A percentile compares a stretch with the other conserved stretches of the same genome.
phyloP scores from a whole-genome alignment of 2,329 filamentous ascomycete genomes.

The Chaetothyriales sp. region DNA sequence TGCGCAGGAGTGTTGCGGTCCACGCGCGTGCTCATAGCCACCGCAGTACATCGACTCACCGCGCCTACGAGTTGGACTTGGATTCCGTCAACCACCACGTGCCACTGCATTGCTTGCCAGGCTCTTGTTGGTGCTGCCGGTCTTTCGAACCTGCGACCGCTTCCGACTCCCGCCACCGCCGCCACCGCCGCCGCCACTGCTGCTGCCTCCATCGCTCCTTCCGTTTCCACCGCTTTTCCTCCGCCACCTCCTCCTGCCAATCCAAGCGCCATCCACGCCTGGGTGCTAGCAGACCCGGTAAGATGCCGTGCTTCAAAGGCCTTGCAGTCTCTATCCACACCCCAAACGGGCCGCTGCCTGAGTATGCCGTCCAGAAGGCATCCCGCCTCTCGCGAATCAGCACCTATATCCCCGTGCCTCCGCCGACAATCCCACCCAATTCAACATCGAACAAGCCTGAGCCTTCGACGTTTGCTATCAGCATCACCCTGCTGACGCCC shows the following conservation, averaged over 20 bases:
- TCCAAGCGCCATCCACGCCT: neutral
- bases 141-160: neutral
- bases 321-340: constrained; percentile 95
- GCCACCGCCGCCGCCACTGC: neutral
- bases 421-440: constrained; percentile 56
- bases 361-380: constrained; percentile 91
- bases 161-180: neutral
- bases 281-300: neutral
- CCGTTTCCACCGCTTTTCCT: too few relatives aligned
- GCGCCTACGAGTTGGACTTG: neutral
- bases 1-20: neutral
- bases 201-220: neutral
- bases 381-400: constrained; percentile 83
- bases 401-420: constrained; percentile 90
- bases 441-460: constrained; percentile 61
- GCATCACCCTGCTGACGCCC: constrained; percentile 84
- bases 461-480: constrained; percentile 93
- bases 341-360: constrained; percentile 62
- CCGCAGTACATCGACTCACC: neutral
- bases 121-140: neutral
- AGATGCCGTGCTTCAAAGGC: constrained; percentile 95
- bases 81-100: neutral
- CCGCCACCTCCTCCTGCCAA: neutral
- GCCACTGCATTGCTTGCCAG: neutral
- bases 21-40: neutral